Evolutionary conservation across 1,284 basidiomycete species (phyloP), one percentile per base, ranked within the genome.

Genomic region (Erythrobasidium hasegawianum): DNA sequence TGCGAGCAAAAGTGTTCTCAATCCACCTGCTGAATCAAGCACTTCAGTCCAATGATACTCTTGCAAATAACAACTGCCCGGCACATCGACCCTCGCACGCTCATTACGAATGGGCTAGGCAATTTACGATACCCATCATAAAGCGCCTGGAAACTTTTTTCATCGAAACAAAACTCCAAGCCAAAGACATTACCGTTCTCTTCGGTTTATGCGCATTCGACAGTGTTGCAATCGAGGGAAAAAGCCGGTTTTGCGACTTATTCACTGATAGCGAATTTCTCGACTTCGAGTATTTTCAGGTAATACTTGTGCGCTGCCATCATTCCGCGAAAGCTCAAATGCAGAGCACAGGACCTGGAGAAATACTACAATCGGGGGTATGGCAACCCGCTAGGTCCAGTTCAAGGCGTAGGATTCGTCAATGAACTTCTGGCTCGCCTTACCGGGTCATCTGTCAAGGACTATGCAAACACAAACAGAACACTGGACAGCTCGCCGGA

Each of bases 341-440:
- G n/a, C n/a, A n/a, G n/a, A n/a, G n/a, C n/a, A 43, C 82, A 82
- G 2, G 89, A 92, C 74, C 77, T 92, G 9, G 83, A 84, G 73
- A 88, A 90, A 75, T 92, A 84, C 77, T 90, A 92, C 75, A 81
- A 73, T 26, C 64, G 54, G 22, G 64, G 68, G 1, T 69, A 70
- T 27, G 71, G 71, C 1, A 67, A 71, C n/a, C 55, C 65, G 2
- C 57, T 72, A 1, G 88, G 88, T 0, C 84, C 80, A 1, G 84
- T 88, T 1, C 87, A 88, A 76, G 87, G 67, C 1, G 86, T 90
- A 5, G 89, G 89, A 2, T 92, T 87, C 74, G 79, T 89, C 72
- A 90, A 90, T 75, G 90, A 92, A 76, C 83, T 93, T 40, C 78
- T 92, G 18, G 87, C 89, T 0, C 83, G 90, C n/a, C 81, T 92